Base-by-base conservation (phyloP, 768 basidiomycete genomes). In the Lactarius hatsudake region DNA sequence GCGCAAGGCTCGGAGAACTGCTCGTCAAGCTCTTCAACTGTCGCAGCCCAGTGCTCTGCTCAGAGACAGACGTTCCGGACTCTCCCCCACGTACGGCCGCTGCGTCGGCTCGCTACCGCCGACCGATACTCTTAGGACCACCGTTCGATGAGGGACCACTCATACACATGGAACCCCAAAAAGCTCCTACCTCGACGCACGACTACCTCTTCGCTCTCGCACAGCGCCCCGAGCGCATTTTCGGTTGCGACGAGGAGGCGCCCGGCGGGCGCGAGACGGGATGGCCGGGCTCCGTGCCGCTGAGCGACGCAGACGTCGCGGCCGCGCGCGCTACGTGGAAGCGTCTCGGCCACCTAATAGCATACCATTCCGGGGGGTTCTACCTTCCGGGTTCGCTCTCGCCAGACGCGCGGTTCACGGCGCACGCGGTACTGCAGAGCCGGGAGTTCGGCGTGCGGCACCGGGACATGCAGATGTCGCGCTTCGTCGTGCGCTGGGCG, bases 321-420 rank as follows among this genome's bases (percentile, higher is more conserved):
- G 69, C 66, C 15, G 45, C 71, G n/a, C 73, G 69, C 58, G 71
- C 67, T 15, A 76, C 76, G 3, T 76, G 75, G 75, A 67, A 67
- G 18, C 71, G 74, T 4, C 66, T 73, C 51, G 63, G 63, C 40
- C 54, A 48, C 30, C 68, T 76, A 26, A 73, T 75, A 57, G 63
- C 75, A 5, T 71, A 74, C 54, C 76, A 76, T 62, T 69, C 69
- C 12, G 76, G 75, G 7, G 76, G 75, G 10, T 76, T 75, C 65
- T 76, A 76, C 58, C 61, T 76, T 40, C 75, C 75, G 17, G 61
- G 60, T 18, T 66, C 69, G 59, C 72, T 76, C 51, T 71, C 75
- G 7, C 63, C 61, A 30, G 61, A 70, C 43, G 76, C 76, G 20
- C 73, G 73, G 30, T 62, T 73, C 42, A 66, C 62, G 54, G 75